Base-by-base conservation (phyloP, 352 stramenopile species). In the Pythium graminicola region DNA sequence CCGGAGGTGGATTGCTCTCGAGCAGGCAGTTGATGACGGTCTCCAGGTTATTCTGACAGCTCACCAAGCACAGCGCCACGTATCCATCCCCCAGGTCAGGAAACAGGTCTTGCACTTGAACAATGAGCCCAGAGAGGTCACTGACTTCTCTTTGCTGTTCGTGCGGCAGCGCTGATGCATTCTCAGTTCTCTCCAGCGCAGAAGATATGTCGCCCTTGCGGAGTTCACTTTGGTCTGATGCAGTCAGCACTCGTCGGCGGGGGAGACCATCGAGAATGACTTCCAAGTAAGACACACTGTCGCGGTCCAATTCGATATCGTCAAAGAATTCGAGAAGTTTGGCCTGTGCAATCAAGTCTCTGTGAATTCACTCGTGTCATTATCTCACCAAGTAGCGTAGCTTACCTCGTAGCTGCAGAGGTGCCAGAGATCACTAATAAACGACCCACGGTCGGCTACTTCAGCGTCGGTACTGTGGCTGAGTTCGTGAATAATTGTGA, bases 381-480 rank as follows among this genome's bases (percentile, higher is more conserved):
- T n/a, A n/a, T n/a, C n/a, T 29, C 8, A n/a, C 36, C 39, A 3
- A 57, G 20, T 14, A 27, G 24, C 7, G 11, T 16, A 19, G 1
- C 49, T 10, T 64, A 76, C 69, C 44, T 74, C 82, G 54, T 84
- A 85, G 23, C 65, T 62, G 27, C 66, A 82, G 14, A 88, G 53
- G 48, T 75, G 60, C 76, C 76, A 89, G 20, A 89, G 48, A 55
- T 93, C 81, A 31, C 76, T 88, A 40, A 93, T 26, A 31, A 75
- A 83, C 51, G 79, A 86, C 13, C 79, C 81, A 28, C 78, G 67
- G 49, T 93, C 79, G 0, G 62, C 56, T 2, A 69, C 59, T 3
- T 84, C 57, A 4, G 80, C 64, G 28, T 76, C 52, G 7, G 65
- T 76, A 40, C 73, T 71, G 53, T 85, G 75, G 19, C 73, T 82